These are phyloP conservation scores for Mimosa bimucronata DNA, from an alignment of 306 rosid species.

Conservation along the genomic window DNA sequence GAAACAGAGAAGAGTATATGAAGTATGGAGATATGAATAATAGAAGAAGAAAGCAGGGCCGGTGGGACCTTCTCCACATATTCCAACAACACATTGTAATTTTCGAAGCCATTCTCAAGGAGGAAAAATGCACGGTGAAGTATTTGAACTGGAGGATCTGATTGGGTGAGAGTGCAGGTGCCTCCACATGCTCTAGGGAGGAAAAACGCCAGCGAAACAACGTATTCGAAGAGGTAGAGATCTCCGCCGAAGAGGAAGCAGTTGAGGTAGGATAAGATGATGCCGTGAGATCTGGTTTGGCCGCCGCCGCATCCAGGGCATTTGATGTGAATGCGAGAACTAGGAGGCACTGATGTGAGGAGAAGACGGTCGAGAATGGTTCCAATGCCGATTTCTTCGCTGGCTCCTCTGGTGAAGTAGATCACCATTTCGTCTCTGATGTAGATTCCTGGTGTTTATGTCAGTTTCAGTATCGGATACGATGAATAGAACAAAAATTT, in stretches of 20 bases:
- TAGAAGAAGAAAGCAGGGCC: too few relatives aligned
- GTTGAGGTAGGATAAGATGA: too few relatives aligned
- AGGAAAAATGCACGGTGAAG: conserved; percentile 64
- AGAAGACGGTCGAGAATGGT: too few relatives aligned
- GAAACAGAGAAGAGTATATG: too few relatives aligned
- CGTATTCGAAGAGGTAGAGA: conserved; percentile 64
- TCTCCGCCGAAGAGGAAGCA: too few relatives aligned
- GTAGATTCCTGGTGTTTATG: conserved; percentile 61
- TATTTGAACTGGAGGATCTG: conserved; percentile 52
- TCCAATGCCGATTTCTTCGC: conserved; percentile 54
- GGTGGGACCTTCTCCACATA: too few relatives aligned
- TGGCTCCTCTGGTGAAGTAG: conserved; percentile 69
- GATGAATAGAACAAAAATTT: background rate
- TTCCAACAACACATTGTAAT: conserved; percentile 52
- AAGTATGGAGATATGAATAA: too few relatives aligned
- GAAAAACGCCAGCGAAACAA: conserved; percentile 46
- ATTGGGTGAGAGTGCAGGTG: conserved; percentile 68
- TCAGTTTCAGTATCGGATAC: conserved; percentile 2
- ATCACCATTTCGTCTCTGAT: conserved; percentile 68
- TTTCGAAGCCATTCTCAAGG: conserved; percentile 69
- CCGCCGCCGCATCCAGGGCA: too few relatives aligned
- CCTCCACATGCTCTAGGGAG: conserved; percentile 72
- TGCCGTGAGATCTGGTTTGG: too few relatives aligned
- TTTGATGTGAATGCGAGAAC: too few relatives aligned
- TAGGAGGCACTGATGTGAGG: too few relatives aligned